Percentiles rank a stretch among this genome's conserved stretches.
Evolutionary conservation across 768 basidiomycete genomes (phyloP).

Genomic region (Termitomyces sp.): DNA sequence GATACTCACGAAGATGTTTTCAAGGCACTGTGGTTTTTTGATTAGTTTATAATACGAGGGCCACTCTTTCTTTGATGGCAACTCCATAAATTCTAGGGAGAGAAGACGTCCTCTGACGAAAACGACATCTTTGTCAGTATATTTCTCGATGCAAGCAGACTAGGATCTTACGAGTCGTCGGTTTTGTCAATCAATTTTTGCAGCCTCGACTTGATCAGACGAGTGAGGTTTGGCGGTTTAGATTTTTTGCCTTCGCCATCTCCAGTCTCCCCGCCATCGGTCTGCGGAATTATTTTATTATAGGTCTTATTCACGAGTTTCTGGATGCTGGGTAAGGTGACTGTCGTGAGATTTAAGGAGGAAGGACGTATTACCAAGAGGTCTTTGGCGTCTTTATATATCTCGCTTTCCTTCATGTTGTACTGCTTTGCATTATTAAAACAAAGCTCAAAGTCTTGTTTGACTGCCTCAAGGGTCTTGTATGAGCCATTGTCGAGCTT

Average conservation of each 20-base stretch:
- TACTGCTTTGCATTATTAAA: conserved; percentile 81
- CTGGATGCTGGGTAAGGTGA: conserved; percentile 20
- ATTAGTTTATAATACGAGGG: conserved; percentile 77
- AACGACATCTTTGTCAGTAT: background rate
- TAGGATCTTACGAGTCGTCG: conserved; percentile 53
- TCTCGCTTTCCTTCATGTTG: conserved; percentile 73
- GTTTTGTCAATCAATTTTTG: conserved; percentile 71
- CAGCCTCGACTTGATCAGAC: conserved; percentile 61
- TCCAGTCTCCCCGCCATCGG: conserved; percentile 31
- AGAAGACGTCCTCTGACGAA: conserved; percentile 56
- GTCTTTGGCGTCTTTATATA: conserved; percentile 79
- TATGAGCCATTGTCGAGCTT: conserved; percentile 60
- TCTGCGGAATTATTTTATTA: conserved; percentile 37
- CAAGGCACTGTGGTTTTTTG: conserved; percentile 72
- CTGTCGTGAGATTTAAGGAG: background rate
- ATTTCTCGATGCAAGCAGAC: background rate
- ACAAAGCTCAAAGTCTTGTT: conserved; percentile 68
- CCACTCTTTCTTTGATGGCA: conserved; percentile 78
- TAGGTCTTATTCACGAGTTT: conserved; percentile 47
- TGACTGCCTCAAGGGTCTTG: conserved; percentile 57
- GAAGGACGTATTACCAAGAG: conserved; percentile 52
- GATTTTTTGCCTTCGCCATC: conserved; percentile 42
- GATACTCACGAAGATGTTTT: conserved; percentile 66
- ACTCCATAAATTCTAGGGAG: conserved; percentile 75
- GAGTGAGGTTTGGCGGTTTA: conserved; percentile 58